These are phyloP conservation scores for Corylus americana DNA, from an alignment of 306 rosid genomes.

Conservation along the genomic window DNA sequence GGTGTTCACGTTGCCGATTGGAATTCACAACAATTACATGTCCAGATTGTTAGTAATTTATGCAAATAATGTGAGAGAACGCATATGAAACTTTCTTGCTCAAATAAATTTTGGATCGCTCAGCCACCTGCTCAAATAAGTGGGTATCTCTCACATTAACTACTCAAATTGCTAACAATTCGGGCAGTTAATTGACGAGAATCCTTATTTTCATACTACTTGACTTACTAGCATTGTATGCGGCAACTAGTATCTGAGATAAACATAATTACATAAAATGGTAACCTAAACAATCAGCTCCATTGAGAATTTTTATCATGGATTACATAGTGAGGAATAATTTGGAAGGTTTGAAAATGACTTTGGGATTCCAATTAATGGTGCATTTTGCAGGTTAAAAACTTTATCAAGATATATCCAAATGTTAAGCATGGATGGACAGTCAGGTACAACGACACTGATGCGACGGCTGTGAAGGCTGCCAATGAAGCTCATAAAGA, in stretches of 20 bases:
- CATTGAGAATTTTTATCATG: neutral
- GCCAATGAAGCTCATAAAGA: conserved; percentile 8
- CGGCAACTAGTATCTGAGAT: too few relatives aligned
- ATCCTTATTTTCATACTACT: neutral
- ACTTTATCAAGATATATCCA: conserved; percentile 2
- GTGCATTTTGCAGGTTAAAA: conserved; percentile 1
- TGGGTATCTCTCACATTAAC: too few relatives aligned
- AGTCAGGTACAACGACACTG: neutral
- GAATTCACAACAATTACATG: too few relatives aligned
- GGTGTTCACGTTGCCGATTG: neutral
- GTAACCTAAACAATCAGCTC: neutral
- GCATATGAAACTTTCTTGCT: too few relatives aligned
- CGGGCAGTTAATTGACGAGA: too few relatives aligned
- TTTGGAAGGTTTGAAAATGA: neutral
- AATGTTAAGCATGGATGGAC: conserved; percentile 18
- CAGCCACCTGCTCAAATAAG: too few relatives aligned
- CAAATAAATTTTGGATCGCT: too few relatives aligned
- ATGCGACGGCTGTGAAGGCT: neutral
- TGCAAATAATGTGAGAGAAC: too few relatives aligned
- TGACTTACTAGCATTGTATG: neutral
- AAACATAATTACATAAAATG: too few relatives aligned
- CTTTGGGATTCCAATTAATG: neutral
- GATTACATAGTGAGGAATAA: neutral
- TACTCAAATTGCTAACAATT: too few relatives aligned
- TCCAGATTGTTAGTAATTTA: too few relatives aligned